A percentile compares a stretch with the other conserved stretches of the same genome.
phyloP scores from a whole-genome alignment of 2,329 filamentous ascomycete species.

The Fusarium phyllophilum region DNA sequence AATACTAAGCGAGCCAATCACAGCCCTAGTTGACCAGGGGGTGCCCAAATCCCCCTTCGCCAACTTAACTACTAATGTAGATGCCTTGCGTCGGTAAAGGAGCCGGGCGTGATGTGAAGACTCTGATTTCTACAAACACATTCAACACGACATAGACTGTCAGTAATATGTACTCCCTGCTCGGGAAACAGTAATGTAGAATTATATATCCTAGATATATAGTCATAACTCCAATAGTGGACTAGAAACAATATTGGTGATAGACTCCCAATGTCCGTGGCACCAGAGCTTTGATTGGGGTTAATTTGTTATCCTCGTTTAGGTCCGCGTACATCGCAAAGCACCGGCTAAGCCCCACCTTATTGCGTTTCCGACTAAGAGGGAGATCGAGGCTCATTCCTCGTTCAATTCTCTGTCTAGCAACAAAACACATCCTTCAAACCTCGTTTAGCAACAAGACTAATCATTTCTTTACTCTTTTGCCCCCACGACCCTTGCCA shows the following conservation, averaged over 20 bases:
- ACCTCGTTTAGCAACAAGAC: background rate
- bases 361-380: background rate
- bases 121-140: background rate
- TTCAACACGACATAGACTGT: background rate
- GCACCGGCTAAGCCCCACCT: background rate
- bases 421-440: background rate
- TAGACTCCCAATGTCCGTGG: background rate
- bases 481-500: background rate
- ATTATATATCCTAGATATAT: background rate
- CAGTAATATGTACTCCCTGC: background rate
- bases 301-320: background rate
- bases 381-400: background rate
- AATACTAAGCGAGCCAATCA: too few relatives aligned
- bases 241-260: background rate
- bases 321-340: background rate
- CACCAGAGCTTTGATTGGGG: background rate
- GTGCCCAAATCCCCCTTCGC: too few relatives aligned
- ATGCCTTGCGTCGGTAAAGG: background rate
- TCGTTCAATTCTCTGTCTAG: background rate
- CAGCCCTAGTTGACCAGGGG: too few relatives aligned
- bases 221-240: accelerated
- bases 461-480: background rate
- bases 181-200: background rate
- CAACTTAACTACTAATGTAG: background rate
- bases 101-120: background rate